Percentiles rank a stretch among this genome's conserved stretches.
These are phyloP conservation scores for Solanum chiquidenum DNA, from an alignment of 257 asterid genomes.

Conservation along the genomic window DNA sequence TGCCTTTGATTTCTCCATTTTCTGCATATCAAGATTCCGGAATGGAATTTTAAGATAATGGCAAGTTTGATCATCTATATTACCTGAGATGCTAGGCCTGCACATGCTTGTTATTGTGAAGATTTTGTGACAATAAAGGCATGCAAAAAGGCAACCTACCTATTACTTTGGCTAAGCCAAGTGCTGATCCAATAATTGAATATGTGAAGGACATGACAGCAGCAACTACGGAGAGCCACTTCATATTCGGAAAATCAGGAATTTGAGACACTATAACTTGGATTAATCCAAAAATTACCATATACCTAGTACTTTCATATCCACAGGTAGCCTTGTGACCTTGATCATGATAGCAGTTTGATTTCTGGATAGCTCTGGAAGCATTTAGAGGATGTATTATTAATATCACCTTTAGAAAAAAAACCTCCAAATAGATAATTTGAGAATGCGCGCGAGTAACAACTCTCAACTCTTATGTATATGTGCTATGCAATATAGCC, in stretches of 20 bases:
- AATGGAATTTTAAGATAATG: neutral
- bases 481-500: neutral
- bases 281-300: slow-evolving; percentile 54
- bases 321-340: slow-evolving; percentile 62
- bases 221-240: slow-evolving; percentile 69
- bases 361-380: slow-evolving; percentile 64
- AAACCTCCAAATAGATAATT: neutral
- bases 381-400: neutral
- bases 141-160: slow-evolving; percentile 21
- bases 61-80: neutral
- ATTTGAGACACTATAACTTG: slow-evolving; percentile 65
- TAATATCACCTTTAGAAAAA: neutral
- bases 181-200: slow-evolving; percentile 54
- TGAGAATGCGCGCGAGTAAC: neutral
- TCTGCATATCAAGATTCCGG: slow-evolving; percentile 17
- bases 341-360: slow-evolving; percentile 68
- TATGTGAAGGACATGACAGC: slow-evolving; percentile 76
- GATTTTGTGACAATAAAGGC: neutral
- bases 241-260: slow-evolving; percentile 59
- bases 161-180: slow-evolving; percentile 55
- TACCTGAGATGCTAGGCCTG: neutral
- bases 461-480: neutral
- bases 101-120: neutral
- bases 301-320: slow-evolving; percentile 20
- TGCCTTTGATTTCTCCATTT: slow-evolving; percentile 51